These are phyloP conservation scores for Heracleum sosnowskyi DNA, from an alignment of 129 eudicot genomes.

Conservation along the genomic window DNA sequence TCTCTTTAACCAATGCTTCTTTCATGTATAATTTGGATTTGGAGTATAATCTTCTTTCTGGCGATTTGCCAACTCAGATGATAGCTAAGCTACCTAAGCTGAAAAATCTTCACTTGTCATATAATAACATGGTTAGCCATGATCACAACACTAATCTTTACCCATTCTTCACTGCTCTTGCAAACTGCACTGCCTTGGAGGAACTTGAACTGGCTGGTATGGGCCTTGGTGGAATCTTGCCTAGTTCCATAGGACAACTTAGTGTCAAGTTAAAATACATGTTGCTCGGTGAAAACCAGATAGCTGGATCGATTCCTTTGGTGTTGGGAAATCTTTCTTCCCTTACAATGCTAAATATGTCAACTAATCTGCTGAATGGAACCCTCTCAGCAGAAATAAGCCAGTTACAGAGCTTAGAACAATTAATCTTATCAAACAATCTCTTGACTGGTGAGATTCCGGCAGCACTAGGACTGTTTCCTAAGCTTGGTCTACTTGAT, in stretches of 20 bases:
- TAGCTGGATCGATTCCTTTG: conserved; percentile 40
- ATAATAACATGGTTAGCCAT: conserved; percentile 44
- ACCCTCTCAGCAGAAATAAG: conserved; percentile 32
- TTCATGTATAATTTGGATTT: conserved; percentile 34
- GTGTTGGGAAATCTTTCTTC: conserved; percentile 28
- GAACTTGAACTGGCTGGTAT: conserved; percentile 55
- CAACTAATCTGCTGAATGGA: conserved; percentile 37
- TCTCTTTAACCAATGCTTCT: conserved; percentile 34
- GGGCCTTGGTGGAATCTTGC: conserved; percentile 39
- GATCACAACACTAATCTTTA: conserved; percentile 41
- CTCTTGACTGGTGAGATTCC: conserved; percentile 37
- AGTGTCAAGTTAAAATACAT: conserved; percentile 12
- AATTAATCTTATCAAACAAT: conserved; percentile 34
- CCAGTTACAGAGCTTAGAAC: conserved; percentile 22
- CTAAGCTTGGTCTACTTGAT: conserved; percentile 41
- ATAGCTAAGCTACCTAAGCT: conserved; percentile 30
- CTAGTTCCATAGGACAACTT: conserved; percentile 31
- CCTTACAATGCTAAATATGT: conserved; percentile 31
- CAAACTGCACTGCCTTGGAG: conserved; percentile 29
- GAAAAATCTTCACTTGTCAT: conserved; percentile 35
- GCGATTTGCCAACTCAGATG: conserved; percentile 41
- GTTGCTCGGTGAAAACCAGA: conserved; percentile 34
- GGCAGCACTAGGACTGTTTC: conserved; percentile 21
- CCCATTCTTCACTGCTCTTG: conserved; percentile 33
- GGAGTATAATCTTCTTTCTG: conserved; percentile 41